Evolutionary conservation across 2,329 filamentous ascomycete species (phyloP).

Genomic region (Aspergillus sp.): DNA sequence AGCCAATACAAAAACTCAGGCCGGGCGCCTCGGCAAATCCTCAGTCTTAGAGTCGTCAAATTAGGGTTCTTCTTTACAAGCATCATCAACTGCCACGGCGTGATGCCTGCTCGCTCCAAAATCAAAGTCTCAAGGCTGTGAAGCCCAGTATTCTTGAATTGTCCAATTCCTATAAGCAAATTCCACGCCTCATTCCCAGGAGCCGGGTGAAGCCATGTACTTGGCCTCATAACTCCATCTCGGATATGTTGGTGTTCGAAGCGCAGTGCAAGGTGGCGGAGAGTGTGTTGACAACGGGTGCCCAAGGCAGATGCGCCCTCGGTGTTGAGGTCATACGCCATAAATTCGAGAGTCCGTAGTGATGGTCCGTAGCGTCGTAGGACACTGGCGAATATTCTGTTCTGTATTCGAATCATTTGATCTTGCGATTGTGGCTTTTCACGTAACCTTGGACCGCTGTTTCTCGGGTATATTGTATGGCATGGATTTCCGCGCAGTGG

Average conservation of each 20-base stretch:
- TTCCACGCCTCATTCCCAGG: slow-evolving; percentile 33
- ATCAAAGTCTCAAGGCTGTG: slow-evolving; percentile 28
- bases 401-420: slow-evolving; percentile 26
- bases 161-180: slow-evolving; percentile 29
- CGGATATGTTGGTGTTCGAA: slow-evolving; percentile 37
- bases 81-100: slow-evolving; percentile 32
- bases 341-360: slow-evolving; percentile 30
- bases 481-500: neutral
- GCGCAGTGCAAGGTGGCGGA: slow-evolving; percentile 34
- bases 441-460: neutral
- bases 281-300: slow-evolving; percentile 19
- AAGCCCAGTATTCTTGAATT: slow-evolving; percentile 20
- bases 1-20: slow-evolving; percentile 37
- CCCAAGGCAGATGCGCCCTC: slow-evolving; percentile 28
- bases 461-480: slow-evolving; percentile 2
- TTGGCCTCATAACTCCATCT: slow-evolving; percentile 27
- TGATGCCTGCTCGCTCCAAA: slow-evolving; percentile 35
- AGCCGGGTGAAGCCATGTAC: slow-evolving; percentile 29
- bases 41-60: slow-evolving; percentile 29
- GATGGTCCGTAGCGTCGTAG: slow-evolving; percentile 26
- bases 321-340: slow-evolving; percentile 31
- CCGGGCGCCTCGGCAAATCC: slow-evolving; percentile 33
- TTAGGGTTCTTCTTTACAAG: slow-evolving; percentile 31
- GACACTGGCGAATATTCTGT: slow-evolving; percentile 23
- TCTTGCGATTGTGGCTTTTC: slow-evolving; percentile 12